Conservation (phyloP, 768 basidiomycete species). For the Boletus sensibilis region DNA sequence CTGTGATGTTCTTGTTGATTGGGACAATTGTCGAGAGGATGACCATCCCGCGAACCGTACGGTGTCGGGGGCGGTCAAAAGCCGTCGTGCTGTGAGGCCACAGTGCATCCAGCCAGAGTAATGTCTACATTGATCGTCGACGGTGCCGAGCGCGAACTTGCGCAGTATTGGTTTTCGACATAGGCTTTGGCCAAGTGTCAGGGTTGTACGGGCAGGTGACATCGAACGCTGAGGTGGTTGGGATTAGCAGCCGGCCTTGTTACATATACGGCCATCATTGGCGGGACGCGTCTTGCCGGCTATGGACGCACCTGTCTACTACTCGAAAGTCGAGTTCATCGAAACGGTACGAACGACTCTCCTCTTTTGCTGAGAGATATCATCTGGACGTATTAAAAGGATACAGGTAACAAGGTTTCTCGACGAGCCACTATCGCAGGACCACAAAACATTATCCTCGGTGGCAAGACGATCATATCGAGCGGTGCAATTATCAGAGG, state of each 20-base stretch:
- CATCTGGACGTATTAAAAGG: constrained; percentile 44
- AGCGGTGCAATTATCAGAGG: constrained; percentile 89
- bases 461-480: constrained; percentile 95
- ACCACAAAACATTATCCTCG: constrained; percentile 94
- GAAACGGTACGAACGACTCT: constrained; percentile 63
- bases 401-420: constrained; percentile 95
- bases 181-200: constrained; percentile 7
- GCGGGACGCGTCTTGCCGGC: constrained; percentile 17
- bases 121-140: constrained; percentile 2
- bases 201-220: constrained; percentile 5
- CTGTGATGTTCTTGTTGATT: constrained; percentile 12
- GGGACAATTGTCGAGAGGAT: constrained; percentile 7
- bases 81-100: background rate
- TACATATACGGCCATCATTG: constrained; percentile 2
- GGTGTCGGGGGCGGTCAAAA: background rate
- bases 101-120: constrained; percentile 1
- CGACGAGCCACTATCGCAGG: constrained; percentile 89
- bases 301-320: constrained; percentile 77
- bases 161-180: constrained; percentile 17
- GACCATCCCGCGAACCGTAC: background rate
- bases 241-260: background rate
- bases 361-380: background rate
- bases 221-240: background rate
- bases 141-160: constrained; percentile 3
- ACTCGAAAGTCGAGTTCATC: constrained; percentile 81